Percentiles rank a stretch among this genome's conserved stretches.
Evolutionary conservation across 495 filamentous ascomycete genomes (phyloP).

Genomic region (Cairneyella variabilis): DNA sequence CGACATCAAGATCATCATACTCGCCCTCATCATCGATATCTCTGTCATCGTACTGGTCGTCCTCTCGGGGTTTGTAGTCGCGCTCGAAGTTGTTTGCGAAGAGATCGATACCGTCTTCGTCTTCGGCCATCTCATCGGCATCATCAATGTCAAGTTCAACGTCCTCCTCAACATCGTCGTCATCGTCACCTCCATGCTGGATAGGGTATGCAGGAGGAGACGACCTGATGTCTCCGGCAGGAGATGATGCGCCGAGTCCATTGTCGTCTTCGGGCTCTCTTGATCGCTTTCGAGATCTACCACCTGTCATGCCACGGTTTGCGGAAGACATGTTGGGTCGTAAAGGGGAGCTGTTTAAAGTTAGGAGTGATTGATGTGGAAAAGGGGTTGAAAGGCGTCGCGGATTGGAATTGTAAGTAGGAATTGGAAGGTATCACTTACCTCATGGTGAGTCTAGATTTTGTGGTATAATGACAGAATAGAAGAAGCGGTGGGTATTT

Average conservation of each 20-base stretch:
- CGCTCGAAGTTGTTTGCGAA: constrained; percentile 86
- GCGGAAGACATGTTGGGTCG: constrained; percentile 79
- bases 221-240: constrained; percentile 45
- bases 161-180: constrained; percentile 72
- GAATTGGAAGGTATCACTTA: constrained; percentile 1
- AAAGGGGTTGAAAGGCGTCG: background rate
- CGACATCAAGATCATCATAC: constrained; percentile 68
- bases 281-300: constrained; percentile 70
- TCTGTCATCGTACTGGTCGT: constrained; percentile 62
- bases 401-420: background rate
- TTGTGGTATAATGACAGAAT: too few relatives aligned
- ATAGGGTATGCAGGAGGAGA: constrained; percentile 51
- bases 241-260: constrained; percentile 66
- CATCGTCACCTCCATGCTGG: constrained; percentile 51
- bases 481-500: too few relatives aligned
- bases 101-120: constrained; percentile 89
- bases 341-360: constrained; percentile 64
- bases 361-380: constrained; percentile 9
- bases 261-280: constrained; percentile 74
- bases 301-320: constrained; percentile 64
- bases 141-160: constrained; percentile 84
- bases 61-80: constrained; percentile 66
- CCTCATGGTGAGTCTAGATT: constrained; percentile 19
- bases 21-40: constrained; percentile 81
- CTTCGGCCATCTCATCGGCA: constrained; percentile 92